Conservation (phyloP, 345 rosid genomes). For the Lepidium sativum region DNA sequence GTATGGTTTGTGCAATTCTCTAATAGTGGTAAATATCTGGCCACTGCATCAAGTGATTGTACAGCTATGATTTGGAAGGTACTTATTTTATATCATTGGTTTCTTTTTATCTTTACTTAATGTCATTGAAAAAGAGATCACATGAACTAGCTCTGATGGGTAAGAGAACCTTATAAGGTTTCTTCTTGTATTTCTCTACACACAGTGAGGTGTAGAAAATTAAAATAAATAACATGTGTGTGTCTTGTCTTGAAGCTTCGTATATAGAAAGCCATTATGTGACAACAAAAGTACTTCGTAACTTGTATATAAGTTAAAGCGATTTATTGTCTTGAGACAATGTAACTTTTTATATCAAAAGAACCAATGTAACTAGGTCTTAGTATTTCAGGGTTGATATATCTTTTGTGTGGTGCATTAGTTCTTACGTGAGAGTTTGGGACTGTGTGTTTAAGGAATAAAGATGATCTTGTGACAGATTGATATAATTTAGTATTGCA, state of each 20-base stretch:
- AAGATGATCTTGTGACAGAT: not conserved
- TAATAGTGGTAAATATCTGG: conserved; percentile 64
- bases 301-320: not conserved
- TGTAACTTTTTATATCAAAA: no score
- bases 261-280: conserved; percentile 4
- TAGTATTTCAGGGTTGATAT: not conserved
- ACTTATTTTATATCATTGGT: not conserved
- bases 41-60: conserved; percentile 88
- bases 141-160: not conserved
- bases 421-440: not conserved
- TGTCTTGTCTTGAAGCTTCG: conserved; percentile 10
- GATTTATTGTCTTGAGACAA: not conserved
- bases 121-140: not conserved
- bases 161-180: conserved; percentile 18
- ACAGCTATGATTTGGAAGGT: conserved; percentile 96
- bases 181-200: conserved; percentile 13
- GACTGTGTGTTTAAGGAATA: not conserved
- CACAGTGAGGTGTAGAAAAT: not conserved
- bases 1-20: conserved; percentile 96
- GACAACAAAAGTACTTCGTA: not conserved
- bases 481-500: not conserved
- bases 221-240: not conserved
- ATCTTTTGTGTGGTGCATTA: not conserved
- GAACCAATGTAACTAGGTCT: not conserved
- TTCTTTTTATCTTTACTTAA: not conserved